Base-by-base conservation (phyloP, 805 yeast genomes). In the Ogataea parapolymorpha region DNA sequence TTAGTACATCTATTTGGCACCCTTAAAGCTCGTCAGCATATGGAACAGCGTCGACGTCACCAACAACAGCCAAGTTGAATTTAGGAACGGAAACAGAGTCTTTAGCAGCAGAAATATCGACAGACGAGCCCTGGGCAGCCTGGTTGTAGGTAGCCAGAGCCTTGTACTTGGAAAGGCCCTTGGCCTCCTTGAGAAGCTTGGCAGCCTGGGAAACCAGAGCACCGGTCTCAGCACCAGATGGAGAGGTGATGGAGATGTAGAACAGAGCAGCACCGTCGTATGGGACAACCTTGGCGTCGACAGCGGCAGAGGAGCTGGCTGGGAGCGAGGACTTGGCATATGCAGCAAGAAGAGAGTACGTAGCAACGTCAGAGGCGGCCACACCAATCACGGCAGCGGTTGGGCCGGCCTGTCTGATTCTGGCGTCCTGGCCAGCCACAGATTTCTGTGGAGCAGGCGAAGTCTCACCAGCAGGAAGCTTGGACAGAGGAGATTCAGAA, bases 11-110 rank as follows among this genome's bases (percentile, higher is more conserved):
- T 45, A 40, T 28, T 40, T 34, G 43, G 37, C 37, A 39, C 42
- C 42, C 36, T 65, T 84, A 85, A 69, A 91, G 82, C 72, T 93
- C 96, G 66, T 85, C 89, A 58, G 84, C 82, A 66, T 74, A 85
- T 59, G 99, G 97, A 70, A 91, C 79, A 52, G 79, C 80, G 61
- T 80, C 82, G 47, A 83, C 79, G 66, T 88, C 83, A 69, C 98
- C 99, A 48, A 87, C 82, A 49, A 93, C 96, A 51, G 83, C 93
- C 61, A 85, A 82, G 72, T 82, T 88, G 72, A 81, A 82, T 59
- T 79, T 79, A 61, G 71, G 66, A 33, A 56, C 54, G 48, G 68
- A 66, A 39, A 67, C 72, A 17, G 65, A 50, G 25, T 48, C 40
- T 27, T 66, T 58, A 41, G 70, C 63, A 39, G 68, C 62, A 25